Percentiles rank a stretch among this genome's conserved stretches.
These are phyloP conservation scores for Grigorovia yakushimaensis DNA, from an alignment of 805 yeast species.

Conservation along the genomic window DNA sequence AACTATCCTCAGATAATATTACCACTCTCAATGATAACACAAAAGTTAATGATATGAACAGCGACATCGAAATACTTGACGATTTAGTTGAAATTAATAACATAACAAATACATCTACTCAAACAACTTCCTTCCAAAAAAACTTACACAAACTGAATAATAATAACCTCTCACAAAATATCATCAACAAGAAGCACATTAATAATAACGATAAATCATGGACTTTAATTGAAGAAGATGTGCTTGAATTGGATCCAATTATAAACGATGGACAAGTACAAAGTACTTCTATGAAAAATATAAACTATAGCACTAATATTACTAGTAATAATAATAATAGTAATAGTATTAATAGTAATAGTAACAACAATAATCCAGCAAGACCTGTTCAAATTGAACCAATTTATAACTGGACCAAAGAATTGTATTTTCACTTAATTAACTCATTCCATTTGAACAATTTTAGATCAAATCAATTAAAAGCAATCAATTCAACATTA, in stretches of 20 bases:
- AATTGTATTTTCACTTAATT: slow-evolving; percentile 48
- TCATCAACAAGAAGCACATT: too few species aligned
- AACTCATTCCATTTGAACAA: slow-evolving; percentile 50
- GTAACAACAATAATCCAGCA: not conserved
- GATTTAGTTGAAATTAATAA: not conserved
- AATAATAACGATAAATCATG: not conserved
- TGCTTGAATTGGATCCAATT: slow-evolving; percentile 4
- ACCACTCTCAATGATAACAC: not conserved
- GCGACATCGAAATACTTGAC: slow-evolving; percentile 1
- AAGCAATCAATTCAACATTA: slow-evolving; percentile 71
- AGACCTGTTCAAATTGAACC: not conserved
- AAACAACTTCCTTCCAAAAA: not conserved
- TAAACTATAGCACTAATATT: too few species aligned
- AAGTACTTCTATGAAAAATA: not conserved
- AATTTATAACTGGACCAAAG: slow-evolving; percentile 50
- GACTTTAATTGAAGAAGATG: slow-evolving; percentile 10
- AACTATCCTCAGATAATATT: not conserved
- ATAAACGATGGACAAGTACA: not conserved
- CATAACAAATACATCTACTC: not conserved
- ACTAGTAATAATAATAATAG: too few species aligned
- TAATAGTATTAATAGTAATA: too few species aligned
- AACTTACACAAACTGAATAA: too few species aligned
- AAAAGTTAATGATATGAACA: not conserved
- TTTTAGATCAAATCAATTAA: slow-evolving; percentile 77
- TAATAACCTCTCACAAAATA: too few species aligned